phyloP scores from a whole-genome alignment of 148 eudicot species.

The Fagopyrum tataricum region DNA sequence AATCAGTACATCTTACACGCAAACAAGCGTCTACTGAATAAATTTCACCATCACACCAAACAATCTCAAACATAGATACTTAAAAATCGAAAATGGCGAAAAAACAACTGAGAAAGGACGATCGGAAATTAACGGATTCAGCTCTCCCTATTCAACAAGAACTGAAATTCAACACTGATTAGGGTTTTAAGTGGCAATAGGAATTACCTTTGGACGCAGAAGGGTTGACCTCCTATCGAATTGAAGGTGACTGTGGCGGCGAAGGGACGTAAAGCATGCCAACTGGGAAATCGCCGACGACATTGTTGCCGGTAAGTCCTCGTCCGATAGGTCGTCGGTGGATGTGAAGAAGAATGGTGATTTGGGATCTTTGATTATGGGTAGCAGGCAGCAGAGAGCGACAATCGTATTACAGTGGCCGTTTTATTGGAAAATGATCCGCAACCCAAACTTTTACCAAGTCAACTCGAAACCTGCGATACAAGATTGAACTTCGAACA shows the following conservation, averaged over 20 bases:
- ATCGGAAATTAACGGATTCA: background rate
- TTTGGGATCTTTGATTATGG: background rate
- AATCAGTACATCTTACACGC: background rate
- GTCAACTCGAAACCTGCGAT: background rate
- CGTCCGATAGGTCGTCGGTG: background rate
- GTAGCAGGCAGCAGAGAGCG: background rate
- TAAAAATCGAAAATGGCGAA: background rate
- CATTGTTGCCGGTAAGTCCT: slow-evolving; percentile 10
- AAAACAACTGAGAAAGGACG: background rate
- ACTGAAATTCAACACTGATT: background rate
- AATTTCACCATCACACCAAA: background rate
- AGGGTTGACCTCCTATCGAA: slow-evolving; percentile 1
- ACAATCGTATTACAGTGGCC: background rate
- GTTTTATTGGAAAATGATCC: slow-evolving; percentile 3
- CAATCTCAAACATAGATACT: background rate
- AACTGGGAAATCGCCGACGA: background rate
- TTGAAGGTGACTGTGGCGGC: slow-evolving; percentile 6
- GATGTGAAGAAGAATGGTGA: background rate
- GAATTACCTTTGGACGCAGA: background rate
- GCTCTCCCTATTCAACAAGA: background rate
- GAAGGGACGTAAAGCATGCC: slow-evolving; percentile 1
- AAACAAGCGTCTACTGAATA: background rate
- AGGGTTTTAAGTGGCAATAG: background rate
- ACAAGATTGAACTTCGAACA: too few species aligned
- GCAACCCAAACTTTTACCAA: background rate